A percentile compares a stretch with the other conserved stretches of the same genome.
These are phyloP conservation scores for Plasmodium vinckei DNA, from an alignment of 169 alveolate genomes.

Conservation along the genomic window DNA sequence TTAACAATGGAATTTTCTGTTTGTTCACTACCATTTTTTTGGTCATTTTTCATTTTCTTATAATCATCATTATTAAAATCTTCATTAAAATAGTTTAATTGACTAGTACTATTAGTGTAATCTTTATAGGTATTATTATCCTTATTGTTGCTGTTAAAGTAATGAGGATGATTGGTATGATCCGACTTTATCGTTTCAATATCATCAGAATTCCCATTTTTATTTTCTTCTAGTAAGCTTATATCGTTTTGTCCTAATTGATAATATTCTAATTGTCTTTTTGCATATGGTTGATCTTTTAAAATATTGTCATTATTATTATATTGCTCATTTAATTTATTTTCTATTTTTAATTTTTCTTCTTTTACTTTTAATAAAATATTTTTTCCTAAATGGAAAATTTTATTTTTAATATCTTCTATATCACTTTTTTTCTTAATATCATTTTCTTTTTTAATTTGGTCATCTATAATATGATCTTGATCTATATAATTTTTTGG, in stretches of 20 bases:
- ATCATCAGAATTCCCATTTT: not conserved
- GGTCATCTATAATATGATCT: not conserved
- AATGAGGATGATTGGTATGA: not conserved
- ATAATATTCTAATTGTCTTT: not conserved
- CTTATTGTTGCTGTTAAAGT: not conserved
- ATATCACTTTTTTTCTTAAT: conserved; percentile 26
- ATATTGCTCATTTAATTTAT: not conserved
- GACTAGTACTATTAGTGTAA: not conserved
- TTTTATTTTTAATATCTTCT: conserved; percentile 49
- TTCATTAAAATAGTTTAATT: too few relatives aligned
- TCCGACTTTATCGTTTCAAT: not conserved
- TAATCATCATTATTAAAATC: not conserved
- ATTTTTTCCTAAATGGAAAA: conserved; percentile 43
- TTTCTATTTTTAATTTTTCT: conserved; percentile 51
- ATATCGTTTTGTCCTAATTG: not conserved
- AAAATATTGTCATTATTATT: not conserved
- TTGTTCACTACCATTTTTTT: not conserved
- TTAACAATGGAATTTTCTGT: not conserved
- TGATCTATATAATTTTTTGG: not conserved
- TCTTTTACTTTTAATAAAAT: conserved; percentile 66
- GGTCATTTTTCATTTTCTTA: not conserved
- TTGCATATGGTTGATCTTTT: not conserved
- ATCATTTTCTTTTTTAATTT: not conserved
- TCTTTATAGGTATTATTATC: not conserved
- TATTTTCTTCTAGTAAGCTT: not conserved